Percentiles rank a stretch among this genome's conserved stretches.
phyloP scores from a whole-genome alignment of 1,139 yeast genomes.

The Tardiomyces digboiensis region DNA sequence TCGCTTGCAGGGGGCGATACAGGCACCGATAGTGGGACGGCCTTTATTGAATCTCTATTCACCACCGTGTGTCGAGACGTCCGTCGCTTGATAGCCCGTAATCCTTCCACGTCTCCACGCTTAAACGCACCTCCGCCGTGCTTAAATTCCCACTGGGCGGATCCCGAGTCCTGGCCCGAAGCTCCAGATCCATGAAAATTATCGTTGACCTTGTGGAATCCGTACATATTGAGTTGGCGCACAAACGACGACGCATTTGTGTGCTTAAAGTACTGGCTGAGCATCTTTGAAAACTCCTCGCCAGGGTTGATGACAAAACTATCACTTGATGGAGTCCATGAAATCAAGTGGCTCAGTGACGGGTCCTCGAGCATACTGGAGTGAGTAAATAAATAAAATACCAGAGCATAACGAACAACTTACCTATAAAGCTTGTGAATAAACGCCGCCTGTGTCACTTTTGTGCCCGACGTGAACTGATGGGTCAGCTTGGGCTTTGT shows the following conservation, averaged over 20 bases:
- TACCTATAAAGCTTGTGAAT: slow-evolving; percentile 46
- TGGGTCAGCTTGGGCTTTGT: not conserved
- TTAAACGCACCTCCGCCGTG: slow-evolving; percentile 73
- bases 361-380: slow-evolving; percentile 44
- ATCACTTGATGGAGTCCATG: slow-evolving; percentile 66
- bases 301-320: slow-evolving; percentile 33
- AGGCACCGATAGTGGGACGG: slow-evolving; percentile 21
- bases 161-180: slow-evolving; percentile 12
- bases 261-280: slow-evolving; percentile 88
- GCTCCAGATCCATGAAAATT: slow-evolving; percentile 15
- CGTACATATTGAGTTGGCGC: slow-evolving; percentile 93
- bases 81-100: slow-evolving; percentile 61
- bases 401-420: slow-evolving; percentile 4
- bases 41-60: slow-evolving; percentile 18
- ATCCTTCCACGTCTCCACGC: slow-evolving; percentile 61
- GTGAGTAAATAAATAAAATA: too few relatives aligned
- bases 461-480: not conserved
- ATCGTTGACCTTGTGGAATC: slow-evolving; percentile 68
- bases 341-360: slow-evolving; percentile 43
- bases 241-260: slow-evolving; percentile 94
- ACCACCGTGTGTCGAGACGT: slow-evolving; percentile 28
- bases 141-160: slow-evolving; percentile 71
- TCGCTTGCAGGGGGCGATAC: not conserved
- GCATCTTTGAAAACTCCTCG: slow-evolving; percentile 41
- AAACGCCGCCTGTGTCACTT: slow-evolving; percentile 41